Evolutionary conservation across 108 stramenopile genomes (phyloP).

Genomic region (Nitzschia sp.): DNA sequence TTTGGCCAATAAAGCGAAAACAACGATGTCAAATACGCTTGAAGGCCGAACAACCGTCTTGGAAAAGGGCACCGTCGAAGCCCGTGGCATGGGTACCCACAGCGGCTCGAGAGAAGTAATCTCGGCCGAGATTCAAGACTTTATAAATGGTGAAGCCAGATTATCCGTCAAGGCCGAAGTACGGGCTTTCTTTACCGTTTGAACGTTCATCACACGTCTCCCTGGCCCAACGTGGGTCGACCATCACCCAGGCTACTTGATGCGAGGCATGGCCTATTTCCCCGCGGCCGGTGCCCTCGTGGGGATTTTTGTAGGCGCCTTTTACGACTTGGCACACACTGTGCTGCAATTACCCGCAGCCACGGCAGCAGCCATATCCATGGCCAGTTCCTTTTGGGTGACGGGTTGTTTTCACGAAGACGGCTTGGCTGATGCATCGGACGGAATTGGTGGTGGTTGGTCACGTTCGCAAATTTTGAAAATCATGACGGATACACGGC

Average conservation of each 20-base stretch:
- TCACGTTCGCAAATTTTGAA: constrained; percentile 63
- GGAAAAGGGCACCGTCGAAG: too few relatives aligned
- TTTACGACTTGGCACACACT: constrained; percentile 40
- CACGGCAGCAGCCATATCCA: constrained; percentile 36
- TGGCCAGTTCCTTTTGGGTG: constrained; percentile 35
- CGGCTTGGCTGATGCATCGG: constrained; percentile 69
- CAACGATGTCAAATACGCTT: too few relatives aligned
- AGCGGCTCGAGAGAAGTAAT: background rate
- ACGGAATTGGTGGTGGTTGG: constrained; percentile 83
- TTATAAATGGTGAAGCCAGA: constrained; percentile 29
- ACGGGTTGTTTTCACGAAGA: constrained; percentile 88
- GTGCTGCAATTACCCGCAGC: constrained; percentile 43
- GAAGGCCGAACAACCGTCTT: too few relatives aligned
- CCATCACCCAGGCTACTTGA: constrained; percentile 69
- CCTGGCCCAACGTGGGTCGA: constrained; percentile 71
- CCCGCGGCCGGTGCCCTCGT: constrained; percentile 58
- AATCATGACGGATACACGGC: constrained; percentile 82
- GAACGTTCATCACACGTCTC: constrained; percentile 68
- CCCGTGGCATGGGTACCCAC: background rate
- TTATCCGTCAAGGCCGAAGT: constrained; percentile 33
- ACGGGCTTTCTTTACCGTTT: constrained; percentile 58
- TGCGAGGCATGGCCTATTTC: constrained; percentile 78
- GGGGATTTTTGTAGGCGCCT: constrained; percentile 38
- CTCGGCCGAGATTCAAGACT: constrained; percentile 57
- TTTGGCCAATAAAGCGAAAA: too few relatives aligned